Conservation (phyloP, 2,329 filamentous ascomycete genomes). For the Graphiopsis chlorocephala region DNA sequence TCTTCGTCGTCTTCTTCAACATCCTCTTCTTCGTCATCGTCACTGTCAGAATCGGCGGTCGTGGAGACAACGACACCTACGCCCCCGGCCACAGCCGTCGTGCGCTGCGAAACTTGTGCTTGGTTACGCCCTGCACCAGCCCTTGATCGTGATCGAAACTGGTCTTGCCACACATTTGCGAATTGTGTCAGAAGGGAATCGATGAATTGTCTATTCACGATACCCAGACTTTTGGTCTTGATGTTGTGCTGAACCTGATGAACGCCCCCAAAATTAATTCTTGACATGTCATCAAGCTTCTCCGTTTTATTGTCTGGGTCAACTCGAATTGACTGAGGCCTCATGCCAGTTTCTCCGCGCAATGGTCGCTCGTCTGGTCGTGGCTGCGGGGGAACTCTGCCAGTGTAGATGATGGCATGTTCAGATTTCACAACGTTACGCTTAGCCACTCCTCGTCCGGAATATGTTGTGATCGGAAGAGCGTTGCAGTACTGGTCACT, state of each 20-base stretch:
- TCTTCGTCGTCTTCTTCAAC: not conserved
- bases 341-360: slow-evolving; percentile 19
- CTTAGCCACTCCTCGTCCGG: slow-evolving; percentile 23
- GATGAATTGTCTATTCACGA: not conserved
- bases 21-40: not conserved
- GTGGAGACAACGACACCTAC: no score
- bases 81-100: no score
- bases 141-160: not conserved
- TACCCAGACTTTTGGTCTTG: not conserved
- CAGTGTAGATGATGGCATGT: slow-evolving; percentile 25
- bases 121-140: no score
- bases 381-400: not conserved
- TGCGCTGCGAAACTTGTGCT: no score
- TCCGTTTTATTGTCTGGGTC: slow-evolving; percentile 9
- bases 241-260: slow-evolving; percentile 27
- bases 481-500: slow-evolving; percentile 19
- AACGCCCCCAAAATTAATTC: slow-evolving; percentile 20
- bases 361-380: not conserved
- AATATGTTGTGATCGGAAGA: slow-evolving; percentile 27
- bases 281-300: slow-evolving; percentile 17
- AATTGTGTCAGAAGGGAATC: not conserved
- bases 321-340: slow-evolving; percentile 21
- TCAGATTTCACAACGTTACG: slow-evolving; percentile 18
- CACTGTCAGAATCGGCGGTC: not conserved
- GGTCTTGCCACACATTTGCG: not conserved